A percentile compares a stretch with the other conserved stretches of the same genome.
Conservation (phyloP, 441 rosid species). For the Breynia disticha region DNA sequence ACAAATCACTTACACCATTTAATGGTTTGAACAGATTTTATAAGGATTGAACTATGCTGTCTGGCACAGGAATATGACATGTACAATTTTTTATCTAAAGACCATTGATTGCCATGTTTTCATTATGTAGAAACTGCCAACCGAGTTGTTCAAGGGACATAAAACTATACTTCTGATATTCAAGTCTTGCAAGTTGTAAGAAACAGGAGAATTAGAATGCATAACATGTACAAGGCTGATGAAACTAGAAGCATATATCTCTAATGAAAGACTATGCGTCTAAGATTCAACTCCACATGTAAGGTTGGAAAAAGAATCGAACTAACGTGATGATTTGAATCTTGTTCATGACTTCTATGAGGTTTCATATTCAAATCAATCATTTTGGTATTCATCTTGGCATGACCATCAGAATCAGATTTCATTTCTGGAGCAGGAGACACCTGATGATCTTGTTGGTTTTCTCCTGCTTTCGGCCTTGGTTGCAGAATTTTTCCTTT, state of each 20-base stretch:
- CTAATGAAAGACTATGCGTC: neutral
- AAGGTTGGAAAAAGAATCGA: neutral
- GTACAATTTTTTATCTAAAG: no score
- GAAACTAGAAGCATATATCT: neutral
- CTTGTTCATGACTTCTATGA: conserved; percentile 35
- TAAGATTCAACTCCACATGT: neutral
- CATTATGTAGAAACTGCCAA: no score
- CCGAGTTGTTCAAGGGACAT: no score
- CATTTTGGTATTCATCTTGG: conserved; percentile 28
- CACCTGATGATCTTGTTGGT: conserved; percentile 22
- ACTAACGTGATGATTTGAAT: conserved; percentile 45
- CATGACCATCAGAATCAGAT: conserved; percentile 28
- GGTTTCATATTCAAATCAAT: conserved; percentile 74
- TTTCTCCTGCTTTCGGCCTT: conserved; percentile 18
- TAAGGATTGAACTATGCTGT: no score
- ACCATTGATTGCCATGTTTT: no score
- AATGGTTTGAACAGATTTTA: no score
- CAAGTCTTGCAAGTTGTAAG: no score
- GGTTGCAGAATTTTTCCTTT: conserved; percentile 22
- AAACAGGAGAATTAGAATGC: no score
- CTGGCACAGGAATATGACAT: no score
- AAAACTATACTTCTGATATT: no score
- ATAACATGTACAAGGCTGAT: no score
- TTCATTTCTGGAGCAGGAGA: conserved; percentile 22
- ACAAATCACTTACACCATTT: no score